Evolutionary conservation across 163 green algal genomes (phyloP).

Genomic region (Coccomyxa subellipsoidea): DNA sequence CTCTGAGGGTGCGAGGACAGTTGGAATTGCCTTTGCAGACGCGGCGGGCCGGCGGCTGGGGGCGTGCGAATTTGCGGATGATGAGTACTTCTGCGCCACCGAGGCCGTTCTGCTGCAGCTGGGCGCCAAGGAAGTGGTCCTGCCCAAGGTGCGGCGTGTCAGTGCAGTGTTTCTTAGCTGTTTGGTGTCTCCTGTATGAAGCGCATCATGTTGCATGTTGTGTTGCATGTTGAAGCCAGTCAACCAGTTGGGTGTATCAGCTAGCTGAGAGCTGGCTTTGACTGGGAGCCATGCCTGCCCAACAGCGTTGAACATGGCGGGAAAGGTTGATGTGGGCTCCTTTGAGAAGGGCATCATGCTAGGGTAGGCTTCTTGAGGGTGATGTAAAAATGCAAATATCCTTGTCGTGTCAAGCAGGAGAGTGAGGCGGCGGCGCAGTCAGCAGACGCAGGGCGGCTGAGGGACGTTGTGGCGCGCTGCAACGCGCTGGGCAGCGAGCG

Average conservation of each 20-base stretch:
- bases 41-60: conserved; percentile 48
- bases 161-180: no score
- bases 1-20: conserved; percentile 33
- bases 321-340: no score
- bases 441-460: conserved; percentile 42
- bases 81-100: conserved; percentile 77
- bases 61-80: conserved; percentile 80
- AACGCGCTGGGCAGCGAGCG: conserved; percentile 58
- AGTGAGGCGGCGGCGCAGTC: conserved; percentile 15
- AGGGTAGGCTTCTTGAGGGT: no score
- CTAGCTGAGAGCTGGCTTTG: no score
- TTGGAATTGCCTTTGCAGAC: conserved; percentile 77
- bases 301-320: no score
- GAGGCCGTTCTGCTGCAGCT: conserved; percentile 79
- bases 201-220: no score
- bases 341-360: no score
- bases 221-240: no score
- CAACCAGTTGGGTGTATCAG: no score
- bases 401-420: conserved; percentile 16
- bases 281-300: no score
- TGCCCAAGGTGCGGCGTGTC: conserved; percentile 63
- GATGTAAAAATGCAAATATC: no score
- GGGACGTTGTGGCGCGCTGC: conserved; percentile 68
- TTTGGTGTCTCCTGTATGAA: neutral
- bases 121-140: conserved; percentile 72